Percentiles rank a stretch among this genome's conserved stretches.
Conservation (phyloP, 2,329 filamentous ascomycete genomes). For the Fusarium liriodendri region DNA sequence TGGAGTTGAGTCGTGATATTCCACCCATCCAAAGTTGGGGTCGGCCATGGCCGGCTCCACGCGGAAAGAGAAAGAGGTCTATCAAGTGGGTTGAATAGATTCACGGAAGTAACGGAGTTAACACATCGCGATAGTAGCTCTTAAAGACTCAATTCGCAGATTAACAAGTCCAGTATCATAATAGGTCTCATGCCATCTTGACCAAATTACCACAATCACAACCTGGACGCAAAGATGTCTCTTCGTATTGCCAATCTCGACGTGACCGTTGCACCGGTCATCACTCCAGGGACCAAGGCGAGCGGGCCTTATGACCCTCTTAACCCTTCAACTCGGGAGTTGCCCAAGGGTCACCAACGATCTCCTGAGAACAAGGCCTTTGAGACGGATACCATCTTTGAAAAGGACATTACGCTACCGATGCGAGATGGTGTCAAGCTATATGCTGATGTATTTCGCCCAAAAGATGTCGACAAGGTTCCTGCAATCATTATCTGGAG, state of each 20-base stretch:
- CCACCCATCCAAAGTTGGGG: background rate
- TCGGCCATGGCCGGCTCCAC: background rate
- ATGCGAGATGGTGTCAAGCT: constrained; percentile 13
- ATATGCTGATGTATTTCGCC: constrained; percentile 5
- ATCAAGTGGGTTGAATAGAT: background rate
- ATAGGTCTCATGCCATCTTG: background rate
- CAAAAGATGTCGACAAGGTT: background rate
- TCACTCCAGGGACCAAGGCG: constrained; percentile 4
- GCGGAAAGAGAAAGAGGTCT: background rate
- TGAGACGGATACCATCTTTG: constrained; percentile 1
- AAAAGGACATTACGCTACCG: constrained; percentile 4
- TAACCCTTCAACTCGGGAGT: background rate
- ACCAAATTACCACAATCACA: background rate
- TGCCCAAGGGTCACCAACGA: background rate
- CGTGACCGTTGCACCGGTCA: background rate
- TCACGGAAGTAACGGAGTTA: background rate
- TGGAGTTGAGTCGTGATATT: background rate
- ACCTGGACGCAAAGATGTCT: background rate
- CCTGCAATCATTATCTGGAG: constrained; percentile 4
- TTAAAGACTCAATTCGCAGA: background rate
- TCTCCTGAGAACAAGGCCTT: background rate
- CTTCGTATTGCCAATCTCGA: constrained; percentile 1
- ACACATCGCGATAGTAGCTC: background rate
- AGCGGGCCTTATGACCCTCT: constrained; percentile 2
- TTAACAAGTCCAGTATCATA: background rate